Percentiles rank a stretch among this genome's conserved stretches.
Evolutionary conservation across 169 alveolate genomes (phyloP).

Genomic region (Eimeria nieschulzi): DNA sequence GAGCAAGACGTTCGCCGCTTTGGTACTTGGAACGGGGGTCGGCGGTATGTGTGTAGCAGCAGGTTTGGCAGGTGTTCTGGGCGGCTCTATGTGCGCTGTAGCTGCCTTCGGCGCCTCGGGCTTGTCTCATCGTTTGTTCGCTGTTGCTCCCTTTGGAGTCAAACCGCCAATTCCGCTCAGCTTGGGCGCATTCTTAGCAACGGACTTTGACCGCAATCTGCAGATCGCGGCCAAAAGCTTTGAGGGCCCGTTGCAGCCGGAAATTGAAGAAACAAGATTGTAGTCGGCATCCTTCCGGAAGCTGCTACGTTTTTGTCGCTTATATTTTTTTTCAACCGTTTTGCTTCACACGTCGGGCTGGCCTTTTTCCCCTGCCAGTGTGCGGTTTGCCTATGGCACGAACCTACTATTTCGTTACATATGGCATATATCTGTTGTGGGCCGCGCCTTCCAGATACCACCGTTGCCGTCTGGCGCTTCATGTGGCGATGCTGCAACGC

Average conservation of each 20-base stretch:
- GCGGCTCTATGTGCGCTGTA: conserved; percentile 42
- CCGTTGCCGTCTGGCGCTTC: too few species aligned
- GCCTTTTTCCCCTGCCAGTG: too few species aligned
- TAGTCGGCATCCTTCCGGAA: too few species aligned
- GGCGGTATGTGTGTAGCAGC: conserved; percentile 44
- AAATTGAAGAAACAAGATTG: too few species aligned
- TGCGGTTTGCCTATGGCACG: too few species aligned
- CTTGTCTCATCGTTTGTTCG: not conserved
- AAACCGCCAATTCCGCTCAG: conserved; percentile 10
- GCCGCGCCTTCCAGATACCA: too few species aligned
- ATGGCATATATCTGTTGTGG: too few species aligned
- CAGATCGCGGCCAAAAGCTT: not conserved
- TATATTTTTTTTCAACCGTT: too few species aligned
- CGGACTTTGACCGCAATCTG: conserved; percentile 20
- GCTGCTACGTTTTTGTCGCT: too few species aligned
- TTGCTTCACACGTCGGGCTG: too few species aligned
- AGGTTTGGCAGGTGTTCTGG: conserved; percentile 24
- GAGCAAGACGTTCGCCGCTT: conserved; percentile 11
- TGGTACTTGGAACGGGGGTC: conserved; percentile 25
- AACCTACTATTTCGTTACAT: too few species aligned
- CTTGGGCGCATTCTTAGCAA: conserved; percentile 16
- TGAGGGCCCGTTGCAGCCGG: not conserved
- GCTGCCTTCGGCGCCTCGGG: conserved; percentile 7
- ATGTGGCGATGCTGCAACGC: too few species aligned
- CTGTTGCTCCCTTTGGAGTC: conserved; percentile 33